Percentiles rank a stretch among this genome's conserved stretches.
phyloP scores from a whole-genome alignment of 371 early-diverging fungal species.

The Conidiobolus incongruus region DNA sequence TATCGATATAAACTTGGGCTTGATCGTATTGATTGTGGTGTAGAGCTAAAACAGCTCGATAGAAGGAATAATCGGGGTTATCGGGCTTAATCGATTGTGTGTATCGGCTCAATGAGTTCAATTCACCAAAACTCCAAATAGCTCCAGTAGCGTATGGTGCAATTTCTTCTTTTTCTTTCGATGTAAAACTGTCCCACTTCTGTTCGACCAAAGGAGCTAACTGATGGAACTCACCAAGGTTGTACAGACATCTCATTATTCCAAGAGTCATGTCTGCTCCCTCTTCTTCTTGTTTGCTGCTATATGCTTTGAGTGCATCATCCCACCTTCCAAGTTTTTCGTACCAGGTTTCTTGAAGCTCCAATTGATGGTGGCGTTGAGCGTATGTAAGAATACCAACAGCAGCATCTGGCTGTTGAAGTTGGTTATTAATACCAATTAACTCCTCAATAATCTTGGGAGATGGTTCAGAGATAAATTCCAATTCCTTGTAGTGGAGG shows the following conservation, averaged over 20 bases:
- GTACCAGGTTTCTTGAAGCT: slow-evolving; percentile 83
- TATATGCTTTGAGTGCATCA: slow-evolving; percentile 79
- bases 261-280: slow-evolving; percentile 56
- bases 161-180: slow-evolving; percentile 31
- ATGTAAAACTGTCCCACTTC: slow-evolving; percentile 43
- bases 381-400: slow-evolving; percentile 84
- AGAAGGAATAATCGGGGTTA: slow-evolving; percentile 44
- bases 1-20: slow-evolving; percentile 51
- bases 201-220: slow-evolving; percentile 59
- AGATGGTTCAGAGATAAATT: slow-evolving; percentile 68
- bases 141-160: slow-evolving; percentile 84
- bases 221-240: slow-evolving; percentile 84
- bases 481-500: slow-evolving; percentile 90
- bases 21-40: slow-evolving; percentile 60
- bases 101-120: slow-evolving; percentile 82
- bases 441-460: slow-evolving; percentile 78
- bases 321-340: slow-evolving; percentile 88
- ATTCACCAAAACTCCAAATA: slow-evolving; percentile 83
- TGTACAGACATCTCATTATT: slow-evolving; percentile 82
- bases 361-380: slow-evolving; percentile 63
- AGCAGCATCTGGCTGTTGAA: slow-evolving; percentile 93
- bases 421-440: slow-evolving; percentile 82
- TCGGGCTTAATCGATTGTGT: slow-evolving; percentile 58
- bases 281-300: slow-evolving; percentile 52
- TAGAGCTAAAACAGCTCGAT: slow-evolving; percentile 67